Conservation (phyloP, 768 basidiomycete species). For the Lactarius psammicola region DNA sequence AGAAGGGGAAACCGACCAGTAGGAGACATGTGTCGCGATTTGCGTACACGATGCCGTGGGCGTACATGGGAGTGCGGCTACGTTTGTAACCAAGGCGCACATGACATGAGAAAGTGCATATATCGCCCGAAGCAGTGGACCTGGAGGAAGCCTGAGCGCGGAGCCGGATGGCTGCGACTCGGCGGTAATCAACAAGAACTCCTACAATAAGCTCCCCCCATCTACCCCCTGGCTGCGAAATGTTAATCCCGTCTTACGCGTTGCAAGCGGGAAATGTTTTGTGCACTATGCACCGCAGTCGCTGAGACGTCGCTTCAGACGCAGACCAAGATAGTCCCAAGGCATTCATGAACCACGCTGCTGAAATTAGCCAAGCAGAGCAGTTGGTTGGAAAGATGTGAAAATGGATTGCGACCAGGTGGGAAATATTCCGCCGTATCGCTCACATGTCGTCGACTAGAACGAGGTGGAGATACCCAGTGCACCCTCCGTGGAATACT, state of each 20-base stretch:
- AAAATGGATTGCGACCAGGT: conserved; percentile 26
- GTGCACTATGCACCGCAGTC: not conserved
- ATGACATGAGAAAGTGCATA: not conserved
- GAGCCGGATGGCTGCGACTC: not conserved
- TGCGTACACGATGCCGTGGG: not conserved
- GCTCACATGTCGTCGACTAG: conserved; percentile 10
- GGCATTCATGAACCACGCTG: conserved; percentile 32
- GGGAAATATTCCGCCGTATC: not conserved
- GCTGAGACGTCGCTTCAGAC: not conserved
- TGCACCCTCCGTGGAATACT: not conserved
- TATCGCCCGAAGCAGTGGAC: not conserved
- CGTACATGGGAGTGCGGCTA: not conserved
- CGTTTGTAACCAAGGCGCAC: not conserved
- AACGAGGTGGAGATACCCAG: conserved; percentile 1
- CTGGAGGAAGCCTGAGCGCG: not conserved
- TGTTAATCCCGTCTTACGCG: not conserved
- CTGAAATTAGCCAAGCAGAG: conserved; percentile 17
- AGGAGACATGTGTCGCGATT: not conserved
- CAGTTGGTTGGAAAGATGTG: conserved; percentile 18
- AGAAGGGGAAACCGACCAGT: not conserved
- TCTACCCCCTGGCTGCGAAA: not conserved
- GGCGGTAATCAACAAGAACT: too few relatives aligned
- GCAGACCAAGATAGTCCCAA: conserved; percentile 30
- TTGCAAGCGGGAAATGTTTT: not conserved
- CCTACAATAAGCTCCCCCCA: not conserved